Percentiles rank a stretch among this genome's conserved stretches.
Evolutionary conservation across 1,139 yeast genomes (phyloP).

Genomic region (Pneumocystis sp.): DNA sequence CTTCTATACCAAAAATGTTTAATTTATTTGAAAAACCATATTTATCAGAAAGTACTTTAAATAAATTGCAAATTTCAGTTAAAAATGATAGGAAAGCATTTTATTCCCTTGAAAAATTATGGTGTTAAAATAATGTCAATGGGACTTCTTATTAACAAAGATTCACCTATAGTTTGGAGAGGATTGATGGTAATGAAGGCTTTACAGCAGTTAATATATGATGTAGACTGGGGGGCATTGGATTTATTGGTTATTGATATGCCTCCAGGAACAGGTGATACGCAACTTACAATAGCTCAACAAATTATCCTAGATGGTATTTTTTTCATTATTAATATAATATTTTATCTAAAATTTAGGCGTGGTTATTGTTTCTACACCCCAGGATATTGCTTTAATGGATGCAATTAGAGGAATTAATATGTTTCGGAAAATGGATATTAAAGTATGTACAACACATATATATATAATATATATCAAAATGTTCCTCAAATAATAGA

Average conservation of each 20-base stretch:
- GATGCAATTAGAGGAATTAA: constrained; percentile 73
- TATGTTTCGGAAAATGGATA: constrained; percentile 58
- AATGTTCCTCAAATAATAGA: constrained; percentile 17
- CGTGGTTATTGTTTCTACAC: constrained; percentile 69
- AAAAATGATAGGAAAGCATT: constrained; percentile 30
- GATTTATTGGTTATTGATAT: constrained; percentile 64
- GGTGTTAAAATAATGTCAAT: constrained; percentile 79
- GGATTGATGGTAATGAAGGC: constrained; percentile 84
- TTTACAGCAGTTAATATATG: constrained; percentile 62
- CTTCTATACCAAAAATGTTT: constrained; percentile 59
- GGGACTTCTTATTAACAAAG: constrained; percentile 66
- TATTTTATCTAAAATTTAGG: background rate
- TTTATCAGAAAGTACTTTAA: constrained; percentile 26
- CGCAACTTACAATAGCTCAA: constrained; percentile 69
- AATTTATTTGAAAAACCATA: constrained; percentile 49
- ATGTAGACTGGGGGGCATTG: constrained; percentile 57
- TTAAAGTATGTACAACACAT: constrained; percentile 35
- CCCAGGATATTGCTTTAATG: constrained; percentile 70
- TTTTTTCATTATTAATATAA: background rate
- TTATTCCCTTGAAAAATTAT: constrained; percentile 58
- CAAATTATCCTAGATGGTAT: constrained; percentile 55
- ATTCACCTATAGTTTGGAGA: constrained; percentile 68
- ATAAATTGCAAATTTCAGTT: constrained; percentile 8
- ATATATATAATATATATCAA: background rate
- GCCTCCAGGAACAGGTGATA: constrained; percentile 93